Evolutionary conservation across 805 yeast species (phyloP).

Genomic region (Wickerhamomyces mucosus): DNA sequence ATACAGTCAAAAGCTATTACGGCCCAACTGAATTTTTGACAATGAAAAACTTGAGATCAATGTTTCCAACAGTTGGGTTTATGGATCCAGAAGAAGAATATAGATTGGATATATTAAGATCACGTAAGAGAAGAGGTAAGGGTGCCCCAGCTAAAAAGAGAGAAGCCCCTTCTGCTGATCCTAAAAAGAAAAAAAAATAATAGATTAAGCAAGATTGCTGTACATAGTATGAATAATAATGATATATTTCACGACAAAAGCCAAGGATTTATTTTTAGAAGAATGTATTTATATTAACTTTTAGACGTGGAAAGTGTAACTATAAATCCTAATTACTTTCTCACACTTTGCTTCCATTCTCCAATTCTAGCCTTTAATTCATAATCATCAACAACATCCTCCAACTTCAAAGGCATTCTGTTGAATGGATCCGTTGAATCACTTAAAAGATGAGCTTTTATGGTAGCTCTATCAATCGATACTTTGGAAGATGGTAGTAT

Average conservation of each 20-base stretch:
- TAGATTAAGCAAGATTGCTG: no score
- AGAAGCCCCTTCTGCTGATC: constrained; percentile 28
- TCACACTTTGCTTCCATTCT: no score
- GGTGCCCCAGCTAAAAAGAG: constrained; percentile 78
- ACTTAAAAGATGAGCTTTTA: constrained; percentile 86
- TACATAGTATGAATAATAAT: no score
- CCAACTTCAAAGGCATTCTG: constrained; percentile 80
- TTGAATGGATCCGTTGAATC: constrained; percentile 98
- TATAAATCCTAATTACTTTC: no score
- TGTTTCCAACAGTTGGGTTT: constrained; percentile 41
- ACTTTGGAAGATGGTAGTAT: constrained; percentile 82
- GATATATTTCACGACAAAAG: no score
- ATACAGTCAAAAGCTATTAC: constrained; percentile 58
- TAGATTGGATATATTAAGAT: constrained; percentile 34
- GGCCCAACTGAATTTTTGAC: constrained; percentile 66
- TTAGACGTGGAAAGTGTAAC: no score
- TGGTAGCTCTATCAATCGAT: constrained; percentile 81
- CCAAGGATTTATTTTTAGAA: no score
- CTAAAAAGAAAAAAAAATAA: constrained; percentile 30
- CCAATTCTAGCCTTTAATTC: constrained; percentile 57
- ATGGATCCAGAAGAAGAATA: constrained; percentile 62
- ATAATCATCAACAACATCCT: constrained; percentile 74
- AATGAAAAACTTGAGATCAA: constrained; percentile 45
- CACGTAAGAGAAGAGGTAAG: constrained; percentile 76
- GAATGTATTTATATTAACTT: no score